Percentiles rank a stretch among this genome's conserved stretches.
Conservation (phyloP, 352 stramenopile species). For the Globisporangium ultimum region DNA sequence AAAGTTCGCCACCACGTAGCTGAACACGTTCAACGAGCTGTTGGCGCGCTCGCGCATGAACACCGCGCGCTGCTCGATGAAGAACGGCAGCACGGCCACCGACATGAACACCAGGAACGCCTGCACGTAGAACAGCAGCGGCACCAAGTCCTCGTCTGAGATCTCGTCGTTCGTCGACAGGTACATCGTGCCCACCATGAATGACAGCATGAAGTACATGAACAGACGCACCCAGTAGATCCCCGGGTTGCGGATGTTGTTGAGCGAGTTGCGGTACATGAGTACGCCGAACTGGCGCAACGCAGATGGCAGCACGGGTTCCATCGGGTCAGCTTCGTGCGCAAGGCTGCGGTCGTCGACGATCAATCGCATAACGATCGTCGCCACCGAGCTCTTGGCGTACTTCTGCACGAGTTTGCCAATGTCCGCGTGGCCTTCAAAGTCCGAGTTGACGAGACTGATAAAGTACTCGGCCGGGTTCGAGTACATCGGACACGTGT, state of each 20-base stretch:
- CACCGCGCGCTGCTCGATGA: conserved; percentile 82
- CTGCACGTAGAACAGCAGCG: conserved; percentile 86
- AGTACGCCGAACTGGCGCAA: conserved; percentile 54
- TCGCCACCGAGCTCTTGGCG: conserved; percentile 23
- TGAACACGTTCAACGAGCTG: conserved; percentile 64
- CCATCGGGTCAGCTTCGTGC: conserved; percentile 37
- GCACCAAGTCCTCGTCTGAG: conserved; percentile 33
- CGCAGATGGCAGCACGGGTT: conserved; percentile 30
- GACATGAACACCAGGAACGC: conserved; percentile 92
- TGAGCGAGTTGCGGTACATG: conserved; percentile 47
- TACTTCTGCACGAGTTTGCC: conserved; percentile 29
- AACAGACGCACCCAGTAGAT: conserved; percentile 79
- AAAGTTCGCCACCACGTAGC: conserved; percentile 78
- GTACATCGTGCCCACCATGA: conserved; percentile 80
- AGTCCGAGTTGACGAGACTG: conserved; percentile 60
- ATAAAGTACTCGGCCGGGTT: conserved; percentile 71
- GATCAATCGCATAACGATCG: conserved; percentile 27
- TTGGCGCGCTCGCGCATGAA: conserved; percentile 47
- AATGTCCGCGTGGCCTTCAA: conserved; percentile 36
- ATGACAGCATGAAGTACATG: conserved; percentile 74
- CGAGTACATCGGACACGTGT: conserved; percentile 57
- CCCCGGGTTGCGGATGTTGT: conserved; percentile 66
- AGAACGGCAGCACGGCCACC: conserved; percentile 81
- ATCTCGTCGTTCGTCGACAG: conserved; percentile 38
- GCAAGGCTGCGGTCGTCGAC: conserved; percentile 20